phyloP scores from a whole-genome alignment of 2,329 filamentous ascomycete species.

The Colletotrichum plurivorum region DNA sequence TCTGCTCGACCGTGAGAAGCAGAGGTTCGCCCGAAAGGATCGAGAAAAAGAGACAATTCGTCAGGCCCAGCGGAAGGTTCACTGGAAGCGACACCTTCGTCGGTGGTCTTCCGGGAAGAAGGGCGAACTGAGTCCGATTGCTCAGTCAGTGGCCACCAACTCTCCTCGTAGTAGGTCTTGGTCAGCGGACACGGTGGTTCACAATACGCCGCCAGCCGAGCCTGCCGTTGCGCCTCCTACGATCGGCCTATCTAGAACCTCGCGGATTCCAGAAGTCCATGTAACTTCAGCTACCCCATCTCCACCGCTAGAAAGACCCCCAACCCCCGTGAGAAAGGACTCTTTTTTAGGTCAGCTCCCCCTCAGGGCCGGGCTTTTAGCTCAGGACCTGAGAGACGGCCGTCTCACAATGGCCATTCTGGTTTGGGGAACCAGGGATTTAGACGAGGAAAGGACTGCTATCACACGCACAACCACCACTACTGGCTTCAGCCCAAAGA shows the following conservation, averaged over 20 bases:
- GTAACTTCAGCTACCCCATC: not conserved
- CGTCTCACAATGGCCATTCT: not conserved
- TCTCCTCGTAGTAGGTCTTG: slow-evolving; percentile 34
- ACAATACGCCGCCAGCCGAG: slow-evolving; percentile 49
- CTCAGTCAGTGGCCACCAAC: slow-evolving; percentile 52
- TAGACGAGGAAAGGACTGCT: slow-evolving; percentile 53
- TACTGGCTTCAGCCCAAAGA: slow-evolving; percentile 65
- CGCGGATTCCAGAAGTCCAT: not conserved
- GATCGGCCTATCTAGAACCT: not conserved
- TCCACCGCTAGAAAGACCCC: not conserved
- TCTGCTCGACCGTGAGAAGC: slow-evolving; percentile 49
- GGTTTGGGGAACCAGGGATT: not conserved
- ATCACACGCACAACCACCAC: slow-evolving; percentile 74
- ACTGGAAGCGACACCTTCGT: slow-evolving; percentile 60
- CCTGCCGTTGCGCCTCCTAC: slow-evolving; percentile 4
- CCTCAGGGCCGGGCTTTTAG: slow-evolving; percentile 30
- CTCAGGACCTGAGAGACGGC: slow-evolving; percentile 1
- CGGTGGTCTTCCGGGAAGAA: slow-evolving; percentile 67
- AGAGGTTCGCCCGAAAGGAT: slow-evolving; percentile 60
- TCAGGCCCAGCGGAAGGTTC: slow-evolving; percentile 51
- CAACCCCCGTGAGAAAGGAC: not conserved
- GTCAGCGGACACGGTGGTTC: slow-evolving; percentile 57
- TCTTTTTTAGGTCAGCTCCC: slow-evolving; percentile 43
- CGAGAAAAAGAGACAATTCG: slow-evolving; percentile 55
- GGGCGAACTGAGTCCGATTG: slow-evolving; percentile 63